Percentiles rank a stretch among this genome's conserved stretches.
These are phyloP conservation scores for Fusarium sp. DNA, from an alignment of 2,329 filamentous ascomycete genomes.

Conservation along the genomic window DNA sequence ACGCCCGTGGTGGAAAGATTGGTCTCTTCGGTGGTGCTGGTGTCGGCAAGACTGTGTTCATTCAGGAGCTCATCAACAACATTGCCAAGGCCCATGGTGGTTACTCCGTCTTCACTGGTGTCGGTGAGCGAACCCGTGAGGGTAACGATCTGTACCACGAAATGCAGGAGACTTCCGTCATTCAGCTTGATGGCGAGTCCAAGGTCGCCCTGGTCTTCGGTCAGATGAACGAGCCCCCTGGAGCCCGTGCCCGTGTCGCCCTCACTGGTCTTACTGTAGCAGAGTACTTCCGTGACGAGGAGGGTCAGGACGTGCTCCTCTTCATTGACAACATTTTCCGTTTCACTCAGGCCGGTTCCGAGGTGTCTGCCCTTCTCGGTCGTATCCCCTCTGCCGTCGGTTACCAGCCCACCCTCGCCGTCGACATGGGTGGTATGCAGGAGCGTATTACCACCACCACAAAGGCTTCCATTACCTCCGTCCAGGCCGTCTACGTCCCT, in stretches of 20 bases:
- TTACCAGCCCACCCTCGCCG: slow-evolving; percentile 98
- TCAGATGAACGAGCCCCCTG: slow-evolving; percentile 99
- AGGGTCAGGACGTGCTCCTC: slow-evolving; percentile 96
- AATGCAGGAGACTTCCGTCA: slow-evolving; percentile 99
- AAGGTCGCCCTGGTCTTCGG: slow-evolving; percentile 99
- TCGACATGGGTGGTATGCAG: slow-evolving; percentile 73
- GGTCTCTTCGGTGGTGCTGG: slow-evolving; percentile 99
- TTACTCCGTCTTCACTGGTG: slow-evolving; percentile 99
- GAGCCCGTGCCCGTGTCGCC: slow-evolving; percentile 99
- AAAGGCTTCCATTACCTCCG: too few species aligned
- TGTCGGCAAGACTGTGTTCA: slow-evolving; percentile 99
- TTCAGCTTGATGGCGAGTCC: slow-evolving; percentile 98
- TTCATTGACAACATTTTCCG: slow-evolving; percentile 99
- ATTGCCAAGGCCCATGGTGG: slow-evolving; percentile 99
- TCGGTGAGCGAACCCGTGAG: slow-evolving; percentile 99
- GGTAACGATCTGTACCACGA: slow-evolving; percentile 99
- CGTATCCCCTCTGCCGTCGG: slow-evolving; percentile 99
- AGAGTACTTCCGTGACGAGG: slow-evolving; percentile 82
- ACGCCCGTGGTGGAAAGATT: slow-evolving; percentile 99
- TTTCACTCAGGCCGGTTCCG: slow-evolving; percentile 99
- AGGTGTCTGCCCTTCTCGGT: slow-evolving; percentile 98
- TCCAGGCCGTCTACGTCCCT: too few species aligned
- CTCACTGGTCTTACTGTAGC: slow-evolving; percentile 86
- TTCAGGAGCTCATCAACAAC: slow-evolving; percentile 99
- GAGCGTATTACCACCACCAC: too few species aligned